A percentile compares a stretch with the other conserved stretches of the same genome.
These are phyloP conservation scores for Diaporthe batatas DNA, from an alignment of 2,329 filamentous ascomycete species.

Conservation along the genomic window DNA sequence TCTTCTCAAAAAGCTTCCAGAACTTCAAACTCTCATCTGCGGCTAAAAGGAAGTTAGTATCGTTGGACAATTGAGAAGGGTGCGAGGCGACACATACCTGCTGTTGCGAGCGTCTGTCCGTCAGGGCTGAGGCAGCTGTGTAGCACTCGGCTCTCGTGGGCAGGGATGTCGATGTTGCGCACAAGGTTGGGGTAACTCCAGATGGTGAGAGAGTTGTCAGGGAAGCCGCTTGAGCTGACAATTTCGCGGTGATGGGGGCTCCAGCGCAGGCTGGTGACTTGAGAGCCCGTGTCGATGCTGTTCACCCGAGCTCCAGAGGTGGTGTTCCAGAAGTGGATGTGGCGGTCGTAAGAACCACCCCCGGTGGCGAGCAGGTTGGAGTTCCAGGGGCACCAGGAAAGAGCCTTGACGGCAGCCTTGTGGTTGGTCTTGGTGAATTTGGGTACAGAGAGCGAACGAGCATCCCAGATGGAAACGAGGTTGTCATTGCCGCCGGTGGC, in stretches of 20 bases:
- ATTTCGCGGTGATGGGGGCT: slow-evolving; percentile 98
- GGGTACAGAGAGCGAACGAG: slow-evolving; percentile 89
- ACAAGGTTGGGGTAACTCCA: slow-evolving; percentile 99
- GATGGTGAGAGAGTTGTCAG: slow-evolving; percentile 98
- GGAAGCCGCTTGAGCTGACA: slow-evolving; percentile 96
- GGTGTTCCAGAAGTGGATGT: slow-evolving; percentile 99
- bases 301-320: slow-evolving; percentile 97
- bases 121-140: slow-evolving; percentile 98
- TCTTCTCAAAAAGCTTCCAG: slow-evolving; percentile 99
- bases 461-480: slow-evolving; percentile 98
- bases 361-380: slow-evolving; percentile 96
- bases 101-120: slow-evolving; percentile 97
- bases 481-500: slow-evolving; percentile 99
- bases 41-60: slow-evolving; percentile 62
- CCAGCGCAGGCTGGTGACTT: slow-evolving; percentile 97
- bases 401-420: slow-evolving; percentile 97
- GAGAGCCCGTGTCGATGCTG: slow-evolving; percentile 98
- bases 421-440: slow-evolving; percentile 99
- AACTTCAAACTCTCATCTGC: slow-evolving; percentile 99
- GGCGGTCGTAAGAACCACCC: slow-evolving; percentile 94
- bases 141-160: slow-evolving; percentile 95
- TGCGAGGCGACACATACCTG: slow-evolving; percentile 66
- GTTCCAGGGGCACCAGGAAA: slow-evolving; percentile 99
- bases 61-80: slow-evolving; percentile 12
- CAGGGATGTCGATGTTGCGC: slow-evolving; percentile 97